Conservation (phyloP, 768 basidiomycete genomes). For the Xerocomus brunneocitrinus region DNA sequence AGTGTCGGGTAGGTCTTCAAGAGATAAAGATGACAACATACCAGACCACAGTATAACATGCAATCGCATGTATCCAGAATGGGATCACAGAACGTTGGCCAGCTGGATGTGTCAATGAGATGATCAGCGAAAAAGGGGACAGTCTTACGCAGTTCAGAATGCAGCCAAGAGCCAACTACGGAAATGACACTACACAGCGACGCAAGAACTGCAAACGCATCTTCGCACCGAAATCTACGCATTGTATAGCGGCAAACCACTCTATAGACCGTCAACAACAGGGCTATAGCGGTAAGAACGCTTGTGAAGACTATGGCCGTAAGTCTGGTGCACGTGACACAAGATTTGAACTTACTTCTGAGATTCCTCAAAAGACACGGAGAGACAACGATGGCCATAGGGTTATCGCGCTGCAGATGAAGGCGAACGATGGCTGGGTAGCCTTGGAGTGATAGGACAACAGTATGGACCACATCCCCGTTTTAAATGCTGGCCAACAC, state of each 20-base stretch:
- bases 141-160: conserved; percentile 2
- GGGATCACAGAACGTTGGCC: conserved; percentile 1
- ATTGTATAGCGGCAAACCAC: neutral
- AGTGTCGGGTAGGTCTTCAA: neutral
- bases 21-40: conserved; percentile 1
- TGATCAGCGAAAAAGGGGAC: neutral
- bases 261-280: conserved; percentile 3
- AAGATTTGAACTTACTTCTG: conserved; percentile 8
- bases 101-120: conserved; percentile 1
- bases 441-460: neutral
- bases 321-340: neutral
- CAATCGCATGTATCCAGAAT: conserved; percentile 8
- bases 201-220: conserved; percentile 8
- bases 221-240: conserved; percentile 19
- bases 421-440: neutral
- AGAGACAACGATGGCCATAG: neutral
- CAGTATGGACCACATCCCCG: neutral
- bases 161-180: conserved; percentile 8
- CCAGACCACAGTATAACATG: conserved; percentile 12
- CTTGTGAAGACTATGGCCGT: conserved; percentile 8
- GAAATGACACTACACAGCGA: conserved; percentile 1
- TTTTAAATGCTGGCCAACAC: neutral
- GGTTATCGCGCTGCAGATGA: neutral
- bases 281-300: conserved; percentile 1
- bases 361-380: conserved; percentile 4